Evolutionary conservation across 768 basidiomycete species (phyloP), one percentile per base, ranked within the genome.

Genomic region (Crucibulum laeve): DNA sequence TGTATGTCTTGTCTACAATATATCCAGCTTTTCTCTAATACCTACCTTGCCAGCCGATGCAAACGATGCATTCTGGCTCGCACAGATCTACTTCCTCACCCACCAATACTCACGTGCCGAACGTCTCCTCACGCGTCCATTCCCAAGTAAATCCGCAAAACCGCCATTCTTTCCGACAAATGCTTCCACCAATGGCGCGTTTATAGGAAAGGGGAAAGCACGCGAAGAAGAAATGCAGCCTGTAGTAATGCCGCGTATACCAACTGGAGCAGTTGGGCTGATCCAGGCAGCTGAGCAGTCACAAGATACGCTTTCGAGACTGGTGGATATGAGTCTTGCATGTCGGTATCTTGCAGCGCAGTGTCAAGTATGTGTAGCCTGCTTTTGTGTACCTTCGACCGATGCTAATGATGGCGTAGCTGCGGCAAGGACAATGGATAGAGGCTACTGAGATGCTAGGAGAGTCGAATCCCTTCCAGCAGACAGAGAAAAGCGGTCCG

Each of bases 11-110:
- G 18, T 32, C 28, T 15, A 11, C 40, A n/a, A 5, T 32, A 10
- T 32, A 5, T 11, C 43, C 30, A 45, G 28, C 6, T 48, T 44
- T 40, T 2, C 14, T 35, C 8, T 18, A 36, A 7, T 21, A 38
- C 38, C 15, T 26, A 34, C 44, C 48, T 43, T 32, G n/a, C 49
- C 54, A 95, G 95, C 84, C 49, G 91, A 98, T 56, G 86, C 93
- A 23, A 96, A 97, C 59, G 96, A 99, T 63, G 96, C 93, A 10
- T 98, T 99, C 65, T 99, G 96, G 96, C 80, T 99, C 17, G 94
- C 96, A 2, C 96, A 99, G 62, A 91, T 89, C 0, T 92, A 93
- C 63, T 99, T 98, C 62, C 87, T 94, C 72, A 93, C 87, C 2
- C 84, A 94, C 54, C 91, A 96, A 48, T 98, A 95, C 64, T 84